These are phyloP conservation scores for Diaporthe nobilis DNA, from an alignment of 2,329 filamentous ascomycete species.

Conservation along the genomic window DNA sequence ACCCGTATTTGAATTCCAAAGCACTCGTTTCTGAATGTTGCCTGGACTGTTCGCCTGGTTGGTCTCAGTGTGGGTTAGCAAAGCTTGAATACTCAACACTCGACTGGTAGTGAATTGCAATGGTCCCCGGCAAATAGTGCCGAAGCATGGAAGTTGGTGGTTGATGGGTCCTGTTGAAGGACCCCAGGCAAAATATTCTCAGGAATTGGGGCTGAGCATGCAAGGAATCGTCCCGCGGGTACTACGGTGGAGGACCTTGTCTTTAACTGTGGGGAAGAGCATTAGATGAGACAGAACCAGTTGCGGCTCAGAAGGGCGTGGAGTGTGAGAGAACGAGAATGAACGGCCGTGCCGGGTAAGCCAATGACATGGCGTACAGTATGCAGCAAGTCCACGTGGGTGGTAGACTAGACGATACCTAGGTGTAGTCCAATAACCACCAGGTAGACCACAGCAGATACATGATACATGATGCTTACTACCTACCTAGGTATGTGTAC, in stretches of 20 bases:
- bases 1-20: background rate
- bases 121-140: background rate
- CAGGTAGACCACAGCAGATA: background rate
- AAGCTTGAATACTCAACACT: too few relatives aligned
- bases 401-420: background rate
- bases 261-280: background rate
- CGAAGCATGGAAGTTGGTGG: constrained; percentile 1
- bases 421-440: background rate
- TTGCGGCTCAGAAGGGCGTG: background rate
- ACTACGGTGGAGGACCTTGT: background rate
- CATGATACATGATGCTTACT: background rate
- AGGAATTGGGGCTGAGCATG: constrained; percentile 27
- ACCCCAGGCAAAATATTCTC: background rate
- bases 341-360: background rate
- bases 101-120: background rate
- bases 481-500: too few relatives aligned
- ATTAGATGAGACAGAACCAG: background rate
- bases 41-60: background rate
- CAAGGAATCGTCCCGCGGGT: constrained; percentile 14
- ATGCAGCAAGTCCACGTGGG: constrained; percentile 22
- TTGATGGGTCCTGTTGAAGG: background rate
- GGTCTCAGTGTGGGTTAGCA: background rate
- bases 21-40: background rate
- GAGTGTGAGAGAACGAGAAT: background rate
- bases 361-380: background rate